Conservation (phyloP, 2,329 filamentous ascomycete species). For the Ustilaginoidea virens region DNA sequence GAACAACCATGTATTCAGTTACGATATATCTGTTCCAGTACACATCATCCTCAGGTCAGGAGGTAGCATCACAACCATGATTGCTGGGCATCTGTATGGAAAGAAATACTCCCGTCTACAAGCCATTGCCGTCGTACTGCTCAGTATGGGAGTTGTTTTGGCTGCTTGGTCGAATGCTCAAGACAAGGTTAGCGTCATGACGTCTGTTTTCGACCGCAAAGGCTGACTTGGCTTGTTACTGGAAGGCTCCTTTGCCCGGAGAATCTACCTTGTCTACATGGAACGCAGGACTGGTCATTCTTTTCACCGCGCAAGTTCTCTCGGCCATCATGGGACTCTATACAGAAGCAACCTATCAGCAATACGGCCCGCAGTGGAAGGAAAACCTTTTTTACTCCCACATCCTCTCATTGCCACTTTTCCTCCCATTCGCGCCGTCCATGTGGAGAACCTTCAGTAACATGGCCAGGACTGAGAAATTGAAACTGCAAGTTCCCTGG, state of each 20-base stretch:
- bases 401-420: slow-evolving; percentile 59
- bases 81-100: slow-evolving; percentile 74
- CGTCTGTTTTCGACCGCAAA: not conserved
- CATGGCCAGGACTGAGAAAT: slow-evolving; percentile 47
- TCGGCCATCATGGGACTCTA: slow-evolving; percentile 93
- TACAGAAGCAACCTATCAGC: slow-evolving; percentile 76
- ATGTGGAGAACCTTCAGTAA: slow-evolving; percentile 48
- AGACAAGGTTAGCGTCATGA: slow-evolving; percentile 47
- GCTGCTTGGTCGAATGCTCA: slow-evolving; percentile 83
- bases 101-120: slow-evolving; percentile 74
- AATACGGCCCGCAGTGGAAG: slow-evolving; percentile 79
- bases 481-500: slow-evolving; percentile 19
- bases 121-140: slow-evolving; percentile 61
- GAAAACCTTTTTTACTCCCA: slow-evolving; percentile 94
- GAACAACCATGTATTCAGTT: slow-evolving; percentile 96
- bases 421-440: slow-evolving; percentile 53
- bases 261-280: slow-evolving; percentile 14
- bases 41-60: slow-evolving; percentile 95
- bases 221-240: not conserved
- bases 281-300: slow-evolving; percentile 57
- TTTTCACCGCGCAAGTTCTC: slow-evolving; percentile 77
- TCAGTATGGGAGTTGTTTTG: slow-evolving; percentile 75
- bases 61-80: slow-evolving; percentile 89
- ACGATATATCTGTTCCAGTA: slow-evolving; percentile 88
- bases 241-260: not conserved